Percentiles rank a stretch among this genome's conserved stretches.
Evolutionary conservation across 1,284 basidiomycete genomes (phyloP).

Genomic region (Trichosporon faecale): DNA sequence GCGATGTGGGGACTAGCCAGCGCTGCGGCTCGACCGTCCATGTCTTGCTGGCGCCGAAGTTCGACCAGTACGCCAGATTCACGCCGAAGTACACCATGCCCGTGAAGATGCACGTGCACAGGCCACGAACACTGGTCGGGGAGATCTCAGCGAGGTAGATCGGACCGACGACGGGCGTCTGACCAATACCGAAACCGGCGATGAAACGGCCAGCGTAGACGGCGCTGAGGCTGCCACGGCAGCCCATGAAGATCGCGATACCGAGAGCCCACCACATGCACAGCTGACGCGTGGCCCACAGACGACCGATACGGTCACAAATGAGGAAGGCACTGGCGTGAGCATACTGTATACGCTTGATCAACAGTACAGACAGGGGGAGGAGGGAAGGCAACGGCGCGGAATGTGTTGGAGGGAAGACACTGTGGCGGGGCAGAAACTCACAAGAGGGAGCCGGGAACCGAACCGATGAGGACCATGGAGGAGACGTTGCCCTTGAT

Average conservation of each 20-base stretch:
- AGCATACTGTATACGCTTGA: not conserved
- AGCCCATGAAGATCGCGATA: conserved; percentile 15
- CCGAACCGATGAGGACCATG: conserved; percentile 17
- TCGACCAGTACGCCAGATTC: conserved; percentile 14
- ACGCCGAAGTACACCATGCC: conserved; percentile 25
- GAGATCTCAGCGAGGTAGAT: conserved; percentile 38
- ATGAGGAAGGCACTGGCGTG: conserved; percentile 16
- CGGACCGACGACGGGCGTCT: conserved; percentile 42
- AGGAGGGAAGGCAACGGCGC: not conserved
- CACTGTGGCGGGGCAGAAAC: not conserved
- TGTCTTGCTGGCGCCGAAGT: conserved; percentile 11
- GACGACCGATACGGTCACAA: conserved; percentile 20
- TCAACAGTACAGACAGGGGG: too few species aligned
- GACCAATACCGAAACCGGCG: conserved; percentile 32
- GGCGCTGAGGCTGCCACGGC: conserved; percentile 10
- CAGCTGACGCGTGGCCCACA: conserved; percentile 19
- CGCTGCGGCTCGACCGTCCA: conserved; percentile 16
- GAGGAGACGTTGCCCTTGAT: conserved; percentile 21
- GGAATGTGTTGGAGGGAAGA: conserved; percentile 11
- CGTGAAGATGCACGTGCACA: conserved; percentile 56
- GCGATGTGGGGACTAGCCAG: conserved; percentile 15
- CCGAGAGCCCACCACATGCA: conserved; percentile 17
- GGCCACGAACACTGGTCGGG: conserved; percentile 59
- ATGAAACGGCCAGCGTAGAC: conserved; percentile 20
- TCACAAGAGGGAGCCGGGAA: conserved; percentile 19